Percentiles rank a stretch among this genome's conserved stretches.
Conservation (phyloP, 768 basidiomycete genomes). For the Rhizopogon salebrosus region DNA sequence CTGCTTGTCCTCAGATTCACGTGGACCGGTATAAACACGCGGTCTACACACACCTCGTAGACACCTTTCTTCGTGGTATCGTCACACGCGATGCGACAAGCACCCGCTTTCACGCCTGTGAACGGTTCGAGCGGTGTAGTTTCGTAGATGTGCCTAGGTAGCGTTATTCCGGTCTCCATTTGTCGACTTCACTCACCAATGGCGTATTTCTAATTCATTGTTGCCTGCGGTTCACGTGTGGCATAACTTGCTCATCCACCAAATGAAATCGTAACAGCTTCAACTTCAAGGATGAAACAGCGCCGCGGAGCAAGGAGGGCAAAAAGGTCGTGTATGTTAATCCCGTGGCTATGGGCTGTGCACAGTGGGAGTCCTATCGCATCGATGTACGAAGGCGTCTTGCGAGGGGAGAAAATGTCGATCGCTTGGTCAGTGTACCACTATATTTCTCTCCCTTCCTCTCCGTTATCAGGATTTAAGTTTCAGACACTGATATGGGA, state of each 20-base stretch:
- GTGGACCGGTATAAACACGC: slow-evolving; percentile 83
- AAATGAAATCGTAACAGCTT: background rate
- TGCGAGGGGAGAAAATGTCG: slow-evolving; percentile 41
- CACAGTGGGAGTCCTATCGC: slow-evolving; percentile 48
- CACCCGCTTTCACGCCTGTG: slow-evolving; percentile 93
- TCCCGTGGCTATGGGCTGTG: slow-evolving; percentile 66
- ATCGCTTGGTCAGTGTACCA: slow-evolving; percentile 52
- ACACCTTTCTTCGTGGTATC: slow-evolving; percentile 57
- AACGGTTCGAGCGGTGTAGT: slow-evolving; percentile 71
- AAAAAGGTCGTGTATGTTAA: slow-evolving; percentile 78
- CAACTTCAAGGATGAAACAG: slow-evolving; percentile 1
- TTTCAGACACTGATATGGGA: background rate
- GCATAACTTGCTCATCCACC: background rate
- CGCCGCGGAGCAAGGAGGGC: slow-evolving; percentile 37
- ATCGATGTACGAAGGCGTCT: slow-evolving; percentile 38
- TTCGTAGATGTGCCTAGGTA: slow-evolving; percentile 42
- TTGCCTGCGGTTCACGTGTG: slow-evolving; percentile 5
- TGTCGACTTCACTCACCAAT: background rate
- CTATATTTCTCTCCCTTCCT: background rate
- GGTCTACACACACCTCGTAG: slow-evolving; percentile 53
- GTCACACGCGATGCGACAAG: slow-evolving; percentile 52
- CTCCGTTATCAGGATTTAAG: background rate
- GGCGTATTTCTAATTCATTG: background rate
- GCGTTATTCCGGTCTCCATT: background rate
- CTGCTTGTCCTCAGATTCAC: slow-evolving; percentile 55